A percentile compares a stretch with the other conserved stretches of the same genome.
phyloP scores from a whole-genome alignment of 1,284 basidiomycete genomes.

The Coniophora puteana region DNA sequence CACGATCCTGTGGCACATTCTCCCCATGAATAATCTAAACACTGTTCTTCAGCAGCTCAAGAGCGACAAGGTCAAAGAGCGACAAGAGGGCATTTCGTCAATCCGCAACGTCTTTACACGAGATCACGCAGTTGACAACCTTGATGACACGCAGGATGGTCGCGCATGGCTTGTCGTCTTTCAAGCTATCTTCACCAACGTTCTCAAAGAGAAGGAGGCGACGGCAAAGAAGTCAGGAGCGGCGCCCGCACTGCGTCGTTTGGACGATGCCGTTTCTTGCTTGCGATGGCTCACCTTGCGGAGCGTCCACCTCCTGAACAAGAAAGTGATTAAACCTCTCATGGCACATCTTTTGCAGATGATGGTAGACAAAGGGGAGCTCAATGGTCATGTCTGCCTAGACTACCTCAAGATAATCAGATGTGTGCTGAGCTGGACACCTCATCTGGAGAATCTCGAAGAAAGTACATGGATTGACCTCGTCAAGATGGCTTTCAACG shows the following conservation, averaged over 20 bases:
- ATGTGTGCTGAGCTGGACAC: constrained; percentile 55
- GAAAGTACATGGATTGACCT: constrained; percentile 64
- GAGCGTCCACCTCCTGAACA: constrained; percentile 49
- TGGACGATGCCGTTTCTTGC: constrained; percentile 59
- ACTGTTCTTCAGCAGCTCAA: constrained; percentile 50
- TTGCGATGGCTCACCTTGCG: constrained; percentile 72
- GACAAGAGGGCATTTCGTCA: constrained; percentile 59
- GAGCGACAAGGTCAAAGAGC: constrained; percentile 70
- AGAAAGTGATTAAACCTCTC: constrained; percentile 50
- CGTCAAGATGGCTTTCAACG: constrained; percentile 73
- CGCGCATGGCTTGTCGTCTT: constrained; percentile 68
- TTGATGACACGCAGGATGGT: constrained; percentile 47
- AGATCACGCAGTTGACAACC: constrained; percentile 45
- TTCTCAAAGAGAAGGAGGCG: constrained; percentile 58
- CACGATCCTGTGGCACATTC: constrained; percentile 2
- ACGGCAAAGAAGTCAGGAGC: constrained; percentile 46
- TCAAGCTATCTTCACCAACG: constrained; percentile 67
- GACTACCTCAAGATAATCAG: constrained; percentile 82
- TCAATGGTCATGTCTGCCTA: constrained; percentile 67
- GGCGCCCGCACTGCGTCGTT: constrained; percentile 50
- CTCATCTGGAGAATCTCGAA: constrained; percentile 79
- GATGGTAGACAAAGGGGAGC: constrained; percentile 50
- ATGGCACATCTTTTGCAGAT: constrained; percentile 66
- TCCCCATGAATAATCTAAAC: constrained; percentile 37
- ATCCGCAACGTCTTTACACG: constrained; percentile 63